These are phyloP conservation scores for Cladosporium velox DNA, from an alignment of 2,329 filamentous ascomycete genomes.

Conservation along the genomic window DNA sequence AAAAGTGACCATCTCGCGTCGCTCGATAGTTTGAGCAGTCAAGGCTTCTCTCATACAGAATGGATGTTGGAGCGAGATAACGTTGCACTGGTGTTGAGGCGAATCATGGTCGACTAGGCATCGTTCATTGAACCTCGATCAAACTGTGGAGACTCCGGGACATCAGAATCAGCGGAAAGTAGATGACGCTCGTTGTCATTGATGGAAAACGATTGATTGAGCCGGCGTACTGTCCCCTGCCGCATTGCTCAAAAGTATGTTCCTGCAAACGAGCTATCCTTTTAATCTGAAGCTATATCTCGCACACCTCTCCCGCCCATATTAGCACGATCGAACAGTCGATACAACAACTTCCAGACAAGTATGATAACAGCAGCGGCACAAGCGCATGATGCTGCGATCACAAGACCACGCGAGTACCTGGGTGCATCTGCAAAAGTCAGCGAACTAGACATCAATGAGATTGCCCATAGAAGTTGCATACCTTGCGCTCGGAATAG, in stretches of 20 bases:
- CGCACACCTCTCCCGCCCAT: neutral
- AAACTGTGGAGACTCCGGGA: neutral
- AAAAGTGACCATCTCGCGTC: neutral
- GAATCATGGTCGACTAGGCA: neutral
- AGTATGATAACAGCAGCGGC: neutral
- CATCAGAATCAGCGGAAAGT: too few species aligned
- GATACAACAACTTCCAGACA: conserved; percentile 7
- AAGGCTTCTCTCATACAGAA: neutral
- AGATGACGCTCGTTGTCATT: too few species aligned
- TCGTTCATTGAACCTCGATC: neutral
- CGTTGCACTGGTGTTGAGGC: neutral
- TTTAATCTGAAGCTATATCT: neutral
- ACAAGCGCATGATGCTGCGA: neutral
- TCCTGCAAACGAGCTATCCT: neutral
- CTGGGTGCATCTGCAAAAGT: neutral
- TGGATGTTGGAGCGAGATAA: neutral
- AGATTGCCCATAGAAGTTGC: neutral
- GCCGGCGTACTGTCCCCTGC: neutral
- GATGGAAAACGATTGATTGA: neutral
- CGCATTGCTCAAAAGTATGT: neutral
- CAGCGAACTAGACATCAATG: neutral
- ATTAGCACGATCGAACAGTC: neutral
- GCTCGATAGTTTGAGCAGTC: neutral
- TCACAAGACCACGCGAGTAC: neutral
- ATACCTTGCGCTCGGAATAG: neutral